These are phyloP conservation scores for Bipolaris sorokiniana DNA, from an alignment of 2,329 filamentous ascomycete genomes.

Conservation along the genomic window DNA sequence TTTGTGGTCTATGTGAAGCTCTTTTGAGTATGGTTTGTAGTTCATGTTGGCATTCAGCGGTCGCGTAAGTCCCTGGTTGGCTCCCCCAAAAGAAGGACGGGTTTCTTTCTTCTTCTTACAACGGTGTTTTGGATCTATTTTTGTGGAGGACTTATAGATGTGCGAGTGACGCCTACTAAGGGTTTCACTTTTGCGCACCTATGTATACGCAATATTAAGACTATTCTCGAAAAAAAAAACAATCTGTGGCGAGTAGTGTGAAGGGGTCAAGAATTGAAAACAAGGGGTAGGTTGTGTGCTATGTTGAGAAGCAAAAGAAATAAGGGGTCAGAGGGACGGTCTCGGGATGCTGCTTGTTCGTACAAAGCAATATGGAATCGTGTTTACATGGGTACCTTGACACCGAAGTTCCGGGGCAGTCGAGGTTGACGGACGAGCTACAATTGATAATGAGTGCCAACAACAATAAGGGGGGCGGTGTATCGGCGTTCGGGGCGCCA, in stretches of 20 bases:
- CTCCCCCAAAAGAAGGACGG: conserved; percentile 32
- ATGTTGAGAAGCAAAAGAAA: background rate
- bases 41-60: conserved; percentile 24
- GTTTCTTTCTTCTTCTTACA: conserved; percentile 15
- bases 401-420: background rate
- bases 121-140: conserved; percentile 23
- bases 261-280: background rate
- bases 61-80: conserved; percentile 19
- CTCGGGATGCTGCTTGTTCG: background rate
- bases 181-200: conserved; percentile 15
- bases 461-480: background rate
- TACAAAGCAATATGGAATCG: background rate
- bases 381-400: background rate
- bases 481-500: conserved; percentile 10
- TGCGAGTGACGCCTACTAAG: conserved; percentile 10
- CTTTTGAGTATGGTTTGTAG: conserved; percentile 20
- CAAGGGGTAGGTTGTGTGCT: background rate
- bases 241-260: background rate
- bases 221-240: background rate
- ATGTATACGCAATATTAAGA: conserved; percentile 42
- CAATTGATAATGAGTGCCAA: background rate
- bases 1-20: conserved; percentile 12
- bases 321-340: background rate
- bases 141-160: background rate
- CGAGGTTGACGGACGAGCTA: too few species aligned